These are phyloP conservation scores for Xylaria scruposa DNA, from an alignment of 495 filamentous ascomycete genomes.

Conservation along the genomic window DNA sequence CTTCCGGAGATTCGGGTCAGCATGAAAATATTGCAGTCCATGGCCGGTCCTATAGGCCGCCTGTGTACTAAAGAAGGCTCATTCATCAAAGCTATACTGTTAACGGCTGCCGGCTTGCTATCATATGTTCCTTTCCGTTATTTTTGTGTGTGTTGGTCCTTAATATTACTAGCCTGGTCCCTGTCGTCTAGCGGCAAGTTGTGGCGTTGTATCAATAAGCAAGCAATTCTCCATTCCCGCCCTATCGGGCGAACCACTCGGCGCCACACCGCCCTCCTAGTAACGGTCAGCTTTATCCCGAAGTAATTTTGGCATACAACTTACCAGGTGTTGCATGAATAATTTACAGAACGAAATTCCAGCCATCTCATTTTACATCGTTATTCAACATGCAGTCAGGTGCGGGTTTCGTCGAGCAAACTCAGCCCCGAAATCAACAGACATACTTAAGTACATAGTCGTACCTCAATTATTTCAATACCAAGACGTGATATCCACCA, in stretches of 20 bases:
- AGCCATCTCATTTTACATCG: neutral
- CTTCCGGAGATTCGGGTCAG: constrained; percentile 15
- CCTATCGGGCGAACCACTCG: constrained; percentile 16
- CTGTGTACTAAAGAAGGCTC: neutral
- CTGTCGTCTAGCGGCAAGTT: neutral
- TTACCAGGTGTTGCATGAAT: neutral
- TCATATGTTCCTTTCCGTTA: neutral
- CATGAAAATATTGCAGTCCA: neutral
- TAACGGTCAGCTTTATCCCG: neutral
- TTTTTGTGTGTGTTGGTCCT: neutral
- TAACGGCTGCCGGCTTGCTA: neutral
- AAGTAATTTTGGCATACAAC: neutral
- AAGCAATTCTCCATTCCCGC: constrained; percentile 13
- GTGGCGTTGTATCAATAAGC: constrained; percentile 1
- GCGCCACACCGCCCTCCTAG: constrained; percentile 4
- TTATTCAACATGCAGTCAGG: neutral
- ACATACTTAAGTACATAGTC: no score
- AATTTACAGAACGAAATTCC: neutral
- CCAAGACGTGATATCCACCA: no score
- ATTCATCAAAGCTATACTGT: no score
- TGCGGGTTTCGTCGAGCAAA: neutral
- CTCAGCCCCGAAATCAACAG: neutral
- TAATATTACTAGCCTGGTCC: neutral
- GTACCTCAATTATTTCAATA: no score
- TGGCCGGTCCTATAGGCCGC: neutral